These are phyloP conservation scores for Russula foetens DNA, from an alignment of 768 basidiomycete species.

Conservation along the genomic window DNA sequence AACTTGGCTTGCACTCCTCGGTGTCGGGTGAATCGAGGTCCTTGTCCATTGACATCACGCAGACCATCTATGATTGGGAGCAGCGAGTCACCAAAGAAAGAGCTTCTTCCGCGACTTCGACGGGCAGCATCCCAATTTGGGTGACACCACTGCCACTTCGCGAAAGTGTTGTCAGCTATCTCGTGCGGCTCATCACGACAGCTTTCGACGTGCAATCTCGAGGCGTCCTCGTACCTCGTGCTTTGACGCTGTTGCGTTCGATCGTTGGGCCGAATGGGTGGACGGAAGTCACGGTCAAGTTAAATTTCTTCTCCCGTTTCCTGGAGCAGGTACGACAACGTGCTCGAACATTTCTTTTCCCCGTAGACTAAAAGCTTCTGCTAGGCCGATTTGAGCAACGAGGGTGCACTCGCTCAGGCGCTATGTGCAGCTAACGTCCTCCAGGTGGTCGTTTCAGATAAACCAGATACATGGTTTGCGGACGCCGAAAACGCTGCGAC, in stretches of 20 bases:
- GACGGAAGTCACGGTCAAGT: constrained; percentile 85
- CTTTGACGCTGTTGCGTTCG: constrained; percentile 57
- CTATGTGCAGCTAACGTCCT: constrained; percentile 82
- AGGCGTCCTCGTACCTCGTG: constrained; percentile 47
- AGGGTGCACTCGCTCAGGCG: constrained; percentile 57
- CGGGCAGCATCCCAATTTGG: constrained; percentile 36
- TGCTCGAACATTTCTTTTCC: not conserved
- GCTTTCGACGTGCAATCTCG: constrained; percentile 44
- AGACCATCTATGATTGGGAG: constrained; percentile 94
- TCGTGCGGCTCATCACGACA: constrained; percentile 82
- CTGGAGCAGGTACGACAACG: constrained; percentile 62
- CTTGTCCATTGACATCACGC: constrained; percentile 83
- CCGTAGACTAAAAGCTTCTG: not conserved
- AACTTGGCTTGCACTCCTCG: constrained; percentile 70
- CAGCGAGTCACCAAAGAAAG: constrained; percentile 39
- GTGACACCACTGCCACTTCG: constrained; percentile 69
- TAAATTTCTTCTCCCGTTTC: constrained; percentile 80
- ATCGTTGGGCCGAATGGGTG: constrained; percentile 82
- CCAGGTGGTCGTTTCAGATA: constrained; percentile 75
- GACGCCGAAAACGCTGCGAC: constrained; percentile 51
- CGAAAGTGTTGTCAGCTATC: constrained; percentile 90
- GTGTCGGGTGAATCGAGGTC: constrained; percentile 75
- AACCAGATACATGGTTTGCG: constrained; percentile 75
- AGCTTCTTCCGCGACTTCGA: constrained; percentile 2
- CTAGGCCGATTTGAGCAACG: constrained; percentile 66